Evolutionary conservation across 1,284 basidiomycete species (phyloP).

Genomic region (Stygiomarasmius scandens): DNA sequence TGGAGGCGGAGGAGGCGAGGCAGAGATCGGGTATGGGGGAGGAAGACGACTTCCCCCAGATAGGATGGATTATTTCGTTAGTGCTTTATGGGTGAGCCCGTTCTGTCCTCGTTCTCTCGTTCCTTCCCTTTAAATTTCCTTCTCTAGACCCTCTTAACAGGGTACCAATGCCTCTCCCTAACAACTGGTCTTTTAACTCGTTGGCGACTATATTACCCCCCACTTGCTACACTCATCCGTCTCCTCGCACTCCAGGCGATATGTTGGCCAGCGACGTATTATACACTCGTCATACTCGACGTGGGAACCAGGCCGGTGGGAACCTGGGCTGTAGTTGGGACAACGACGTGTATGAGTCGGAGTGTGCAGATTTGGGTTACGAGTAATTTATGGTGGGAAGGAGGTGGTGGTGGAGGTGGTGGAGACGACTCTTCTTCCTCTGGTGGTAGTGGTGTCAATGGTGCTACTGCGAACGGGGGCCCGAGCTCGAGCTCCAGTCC

Average conservation of each 20-base stretch:
- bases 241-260: slow-evolving; percentile 84
- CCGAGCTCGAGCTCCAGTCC: no score
- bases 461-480: no score
- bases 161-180: slow-evolving; percentile 77
- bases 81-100: slow-evolving; percentile 66
- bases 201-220: slow-evolving; percentile 83
- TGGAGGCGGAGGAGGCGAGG: slow-evolving; percentile 7
- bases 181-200: slow-evolving; percentile 80
- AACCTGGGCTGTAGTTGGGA: slow-evolving; percentile 82
- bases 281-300: slow-evolving; percentile 71
- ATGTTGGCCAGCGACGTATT: slow-evolving; percentile 85
- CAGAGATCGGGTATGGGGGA: neutral
- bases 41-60: slow-evolving; percentile 36
- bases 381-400: slow-evolving; percentile 66
- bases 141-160: slow-evolving; percentile 72
- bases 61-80: slow-evolving; percentile 62
- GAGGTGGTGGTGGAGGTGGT: slow-evolving; percentile 18
- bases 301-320: slow-evolving; percentile 64
- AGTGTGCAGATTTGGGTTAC: slow-evolving; percentile 86
- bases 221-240: slow-evolving; percentile 79
- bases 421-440: no score
- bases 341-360: slow-evolving; percentile 75
- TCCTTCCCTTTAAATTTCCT: neutral
- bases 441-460: slow-evolving; percentile 5
- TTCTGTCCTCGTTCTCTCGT: neutral